A percentile compares a stretch with the other conserved stretches of the same genome.
These are phyloP conservation scores for Grosmannia penicillata DNA, from an alignment of 2,329 filamentous ascomycete species.

Conservation along the genomic window DNA sequence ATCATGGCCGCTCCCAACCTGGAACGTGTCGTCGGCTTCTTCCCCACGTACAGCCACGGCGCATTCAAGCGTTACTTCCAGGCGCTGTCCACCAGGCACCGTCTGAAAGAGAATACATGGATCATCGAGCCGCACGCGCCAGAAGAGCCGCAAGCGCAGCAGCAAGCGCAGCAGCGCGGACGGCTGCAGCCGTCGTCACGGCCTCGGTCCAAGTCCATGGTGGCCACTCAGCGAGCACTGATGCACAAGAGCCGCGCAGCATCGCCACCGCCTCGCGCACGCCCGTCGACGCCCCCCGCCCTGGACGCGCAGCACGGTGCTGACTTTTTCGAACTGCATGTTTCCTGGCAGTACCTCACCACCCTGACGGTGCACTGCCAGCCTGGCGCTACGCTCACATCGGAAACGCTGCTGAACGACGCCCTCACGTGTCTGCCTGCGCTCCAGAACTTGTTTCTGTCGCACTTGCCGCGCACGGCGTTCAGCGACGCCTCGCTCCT, in stretches of 20 bases:
- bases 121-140: conserved; percentile 28
- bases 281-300: no score
- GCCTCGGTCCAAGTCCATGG: conserved; percentile 1
- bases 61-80: conserved; percentile 39
- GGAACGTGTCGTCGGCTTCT: conserved; percentile 40
- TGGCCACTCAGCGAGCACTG: no score
- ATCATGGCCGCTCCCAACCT: conserved; percentile 53
- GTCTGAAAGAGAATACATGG: conserved; percentile 46
- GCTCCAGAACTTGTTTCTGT: conserved; percentile 44
- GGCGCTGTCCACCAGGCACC: conserved; percentile 40
- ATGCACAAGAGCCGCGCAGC: not conserved
- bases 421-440: conserved; percentile 35
- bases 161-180: no score
- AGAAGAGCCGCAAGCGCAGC: conserved; percentile 5
- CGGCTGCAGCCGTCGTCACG: not conserved
- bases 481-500: conserved; percentile 43
- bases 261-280: conserved; percentile 21
- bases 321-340: conserved; percentile 26
- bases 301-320: conserved; percentile 22
- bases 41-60: conserved; percentile 37
- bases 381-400: conserved; percentile 37
- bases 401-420: conserved; percentile 34
- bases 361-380: conserved; percentile 44
- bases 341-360: conserved; percentile 38
- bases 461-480: conserved; percentile 36